Evolutionary conservation across 495 filamentous ascomycete species (phyloP).

Genomic region (Pyrenula massariospora): DNA sequence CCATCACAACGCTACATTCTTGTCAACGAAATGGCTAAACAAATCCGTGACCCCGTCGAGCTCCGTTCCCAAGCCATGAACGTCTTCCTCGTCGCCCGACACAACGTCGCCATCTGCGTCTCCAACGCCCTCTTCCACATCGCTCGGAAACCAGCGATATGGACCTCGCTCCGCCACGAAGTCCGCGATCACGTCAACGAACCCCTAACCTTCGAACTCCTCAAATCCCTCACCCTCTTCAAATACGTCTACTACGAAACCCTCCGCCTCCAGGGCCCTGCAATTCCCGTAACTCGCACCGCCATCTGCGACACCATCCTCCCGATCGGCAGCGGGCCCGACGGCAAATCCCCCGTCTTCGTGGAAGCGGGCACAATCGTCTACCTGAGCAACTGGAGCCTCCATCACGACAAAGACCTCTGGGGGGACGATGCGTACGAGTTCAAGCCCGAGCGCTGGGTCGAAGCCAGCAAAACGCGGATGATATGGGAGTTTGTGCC

Average conservation of each 20-base stretch:
- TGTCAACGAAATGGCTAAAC: conserved; percentile 64
- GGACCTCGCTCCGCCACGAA: conserved; percentile 59
- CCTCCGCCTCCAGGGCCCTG: conserved; percentile 47
- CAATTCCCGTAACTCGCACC: conserved; percentile 41
- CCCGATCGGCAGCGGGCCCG: conserved; percentile 38
- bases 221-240: conserved; percentile 69
- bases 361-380: conserved; percentile 26
- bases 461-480: conserved; percentile 5
- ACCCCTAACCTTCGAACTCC: conserved; percentile 59
- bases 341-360: conserved; percentile 34
- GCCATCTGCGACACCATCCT: conserved; percentile 33
- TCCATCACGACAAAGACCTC: conserved; percentile 43
- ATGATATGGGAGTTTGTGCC: background rate
- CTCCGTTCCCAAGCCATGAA: conserved; percentile 70
- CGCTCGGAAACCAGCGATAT: conserved; percentile 49
- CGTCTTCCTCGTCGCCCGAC: conserved; percentile 68
- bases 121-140: conserved; percentile 71
- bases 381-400: conserved; percentile 37
- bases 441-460: conserved; percentile 25
- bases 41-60: conserved; percentile 60
- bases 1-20: conserved; percentile 79
- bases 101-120: conserved; percentile 67
- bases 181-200: conserved; percentile 74
- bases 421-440: conserved; percentile 28
- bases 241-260: conserved; percentile 67